phyloP scores from a whole-genome alignment of 208 protist species.

The Histomonas meleagridis region DNA sequence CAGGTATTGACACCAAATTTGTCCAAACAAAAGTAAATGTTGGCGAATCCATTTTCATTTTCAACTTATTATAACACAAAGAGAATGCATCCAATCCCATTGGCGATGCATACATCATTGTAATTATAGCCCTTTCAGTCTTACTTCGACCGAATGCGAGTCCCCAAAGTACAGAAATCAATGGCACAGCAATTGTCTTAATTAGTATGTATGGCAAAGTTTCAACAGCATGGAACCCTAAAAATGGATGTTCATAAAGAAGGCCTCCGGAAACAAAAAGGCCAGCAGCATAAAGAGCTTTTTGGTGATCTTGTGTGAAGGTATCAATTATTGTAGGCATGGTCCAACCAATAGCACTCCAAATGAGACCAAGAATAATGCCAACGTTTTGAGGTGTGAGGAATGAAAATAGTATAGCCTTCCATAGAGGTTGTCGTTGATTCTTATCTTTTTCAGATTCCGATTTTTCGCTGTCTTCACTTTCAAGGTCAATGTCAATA shows the following conservation, averaged over 20 bases:
- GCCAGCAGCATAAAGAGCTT: not conserved
- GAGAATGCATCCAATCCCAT: not conserved
- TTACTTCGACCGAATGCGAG: not conserved
- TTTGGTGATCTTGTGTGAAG: not conserved
- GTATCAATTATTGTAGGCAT: not conserved
- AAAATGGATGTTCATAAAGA: not conserved
- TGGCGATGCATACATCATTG: not conserved
- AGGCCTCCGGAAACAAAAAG: not conserved
- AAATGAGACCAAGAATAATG: not conserved
- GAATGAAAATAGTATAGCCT: not conserved
- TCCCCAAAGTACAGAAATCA: not conserved
- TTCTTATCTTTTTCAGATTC: not conserved
- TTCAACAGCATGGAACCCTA: not conserved
- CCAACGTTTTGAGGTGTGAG: not conserved
- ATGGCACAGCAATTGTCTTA: not conserved
- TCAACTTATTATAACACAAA: not conserved
- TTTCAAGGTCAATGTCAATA: not conserved
- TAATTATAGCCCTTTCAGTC: not conserved
- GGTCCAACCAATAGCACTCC: not conserved
- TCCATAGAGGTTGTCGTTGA: too few relatives aligned
- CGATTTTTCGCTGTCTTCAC: not conserved
- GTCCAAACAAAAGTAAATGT: slow-evolving; percentile 4
- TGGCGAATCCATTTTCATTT: not conserved
- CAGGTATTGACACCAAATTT: not conserved
- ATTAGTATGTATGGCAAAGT: not conserved